Conservation (phyloP, 176 grass and related monocot genomes). For the Zea luxurians region DNA sequence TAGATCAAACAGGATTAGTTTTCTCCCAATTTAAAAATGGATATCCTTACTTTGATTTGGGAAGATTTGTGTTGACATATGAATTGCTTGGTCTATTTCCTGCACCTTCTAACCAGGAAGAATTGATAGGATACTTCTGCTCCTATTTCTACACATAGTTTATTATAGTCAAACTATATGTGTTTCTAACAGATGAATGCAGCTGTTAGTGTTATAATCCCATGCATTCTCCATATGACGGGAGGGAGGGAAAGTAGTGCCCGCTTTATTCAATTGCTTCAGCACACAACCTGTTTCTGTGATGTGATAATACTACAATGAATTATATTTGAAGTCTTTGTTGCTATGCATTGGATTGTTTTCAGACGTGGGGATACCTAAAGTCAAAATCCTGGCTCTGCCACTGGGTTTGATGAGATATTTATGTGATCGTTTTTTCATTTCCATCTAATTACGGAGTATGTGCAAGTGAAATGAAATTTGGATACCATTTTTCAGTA, state of each 20-base stretch:
- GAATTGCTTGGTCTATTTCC: background rate
- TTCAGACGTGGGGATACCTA: too few relatives aligned
- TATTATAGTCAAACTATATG: background rate
- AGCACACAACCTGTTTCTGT: background rate
- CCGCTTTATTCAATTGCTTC: background rate
- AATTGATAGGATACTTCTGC: background rate
- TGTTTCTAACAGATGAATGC: background rate
- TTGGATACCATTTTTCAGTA: conserved; percentile 14
- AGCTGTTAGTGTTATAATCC: background rate
- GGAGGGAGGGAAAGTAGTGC: background rate
- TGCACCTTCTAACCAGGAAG: background rate
- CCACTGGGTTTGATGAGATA: too few relatives aligned
- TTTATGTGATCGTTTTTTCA: too few relatives aligned
- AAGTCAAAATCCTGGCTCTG: too few relatives aligned
- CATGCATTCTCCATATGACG: background rate
- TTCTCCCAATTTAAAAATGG: too few relatives aligned
- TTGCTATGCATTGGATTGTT: too few relatives aligned
- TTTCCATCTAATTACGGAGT: too few relatives aligned
- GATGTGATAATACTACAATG: background rate
- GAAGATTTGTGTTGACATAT: too few relatives aligned
- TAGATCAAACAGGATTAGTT: too few relatives aligned
- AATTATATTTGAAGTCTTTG: too few relatives aligned
- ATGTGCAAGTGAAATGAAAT: too few relatives aligned
- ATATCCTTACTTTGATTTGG: too few relatives aligned
- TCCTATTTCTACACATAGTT: background rate